Evolutionary conservation across 129 eudicot species (phyloP).

Genomic region (Helianthus tuberosus): DNA sequence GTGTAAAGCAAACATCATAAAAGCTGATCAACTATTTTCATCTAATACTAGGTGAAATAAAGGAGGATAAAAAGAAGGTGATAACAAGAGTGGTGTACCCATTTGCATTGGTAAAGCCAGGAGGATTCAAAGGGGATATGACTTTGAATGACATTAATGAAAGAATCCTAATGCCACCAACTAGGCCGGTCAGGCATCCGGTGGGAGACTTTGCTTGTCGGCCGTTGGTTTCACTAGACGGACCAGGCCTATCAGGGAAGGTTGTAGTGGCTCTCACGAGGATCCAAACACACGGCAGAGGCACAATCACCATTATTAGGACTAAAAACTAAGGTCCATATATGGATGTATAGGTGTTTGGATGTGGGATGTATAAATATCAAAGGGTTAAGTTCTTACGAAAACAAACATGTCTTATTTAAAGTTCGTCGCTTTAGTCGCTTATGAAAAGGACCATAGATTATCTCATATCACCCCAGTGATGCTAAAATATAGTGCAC

Average conservation of each 20-base stretch:
- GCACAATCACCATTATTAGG: conserved; percentile 89
- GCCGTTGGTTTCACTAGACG: conserved; percentile 49
- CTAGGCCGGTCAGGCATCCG: conserved; percentile 79
- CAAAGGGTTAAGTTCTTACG: neutral
- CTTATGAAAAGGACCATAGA: neutral
- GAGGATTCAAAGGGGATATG: conserved; percentile 78
- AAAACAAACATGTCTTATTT: neutral
- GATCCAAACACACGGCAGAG: conserved; percentile 90
- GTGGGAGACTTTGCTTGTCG: conserved; percentile 93
- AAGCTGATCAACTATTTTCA: neutral
- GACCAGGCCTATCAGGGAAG: conserved; percentile 90
- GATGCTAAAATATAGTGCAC: neutral
- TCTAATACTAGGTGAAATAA: conserved; percentile 20
- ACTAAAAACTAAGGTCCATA: conserved; percentile 51
- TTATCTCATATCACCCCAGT: neutral
- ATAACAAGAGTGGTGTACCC: conserved; percentile 70
- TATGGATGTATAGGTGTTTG: conserved; percentile 2
- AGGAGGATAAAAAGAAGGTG: conserved; percentile 45
- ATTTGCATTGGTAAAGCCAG: conserved; percentile 89
- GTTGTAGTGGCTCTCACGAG: conserved; percentile 81
- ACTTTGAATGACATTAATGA: conserved; percentile 83
- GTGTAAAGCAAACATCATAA: neutral
- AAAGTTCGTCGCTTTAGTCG: neutral
- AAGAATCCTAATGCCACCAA: conserved; percentile 86
- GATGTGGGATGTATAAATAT: conserved; percentile 18